Conservation (phyloP, 2,329 filamentous ascomycete species). For the Penicillium sp. region DNA sequence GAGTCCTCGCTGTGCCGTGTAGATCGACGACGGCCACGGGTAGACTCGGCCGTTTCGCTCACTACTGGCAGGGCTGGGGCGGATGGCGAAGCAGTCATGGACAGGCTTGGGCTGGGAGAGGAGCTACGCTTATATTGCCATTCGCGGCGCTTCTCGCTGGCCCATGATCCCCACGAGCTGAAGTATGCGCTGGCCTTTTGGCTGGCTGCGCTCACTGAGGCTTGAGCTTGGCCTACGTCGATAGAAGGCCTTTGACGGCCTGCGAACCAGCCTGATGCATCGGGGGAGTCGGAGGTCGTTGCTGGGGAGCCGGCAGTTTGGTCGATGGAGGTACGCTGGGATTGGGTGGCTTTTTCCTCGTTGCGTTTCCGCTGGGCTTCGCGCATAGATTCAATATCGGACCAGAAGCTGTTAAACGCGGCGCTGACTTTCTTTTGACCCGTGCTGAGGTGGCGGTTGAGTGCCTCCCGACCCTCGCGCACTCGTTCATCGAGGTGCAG, state of each 20-base stretch:
- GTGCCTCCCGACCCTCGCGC: slow-evolving; percentile 71
- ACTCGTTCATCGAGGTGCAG: slow-evolving; percentile 89
- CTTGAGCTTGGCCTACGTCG: slow-evolving; percentile 52
- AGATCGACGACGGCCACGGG: slow-evolving; percentile 30
- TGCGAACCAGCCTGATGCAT: slow-evolving; percentile 25
- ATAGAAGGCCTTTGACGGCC: slow-evolving; percentile 35
- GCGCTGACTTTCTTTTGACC: slow-evolving; percentile 83
- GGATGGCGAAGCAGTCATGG: slow-evolving; percentile 19
- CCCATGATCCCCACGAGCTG: slow-evolving; percentile 60
- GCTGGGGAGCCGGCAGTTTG: slow-evolving; percentile 23
- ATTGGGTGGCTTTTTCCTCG: slow-evolving; percentile 31
- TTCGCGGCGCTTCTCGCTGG: slow-evolving; percentile 45
- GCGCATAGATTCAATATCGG: slow-evolving; percentile 77
- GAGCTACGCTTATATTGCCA: slow-evolving; percentile 41
- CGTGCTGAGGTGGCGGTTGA: slow-evolving; percentile 83
- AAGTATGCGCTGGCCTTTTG: slow-evolving; percentile 58
- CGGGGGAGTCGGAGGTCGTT: slow-evolving; percentile 20
- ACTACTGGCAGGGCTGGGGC: slow-evolving; percentile 20
- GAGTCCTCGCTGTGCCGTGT: slow-evolving; percentile 29
- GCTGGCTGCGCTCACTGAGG: slow-evolving; percentile 50
- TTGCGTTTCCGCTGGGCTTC: slow-evolving; percentile 61
- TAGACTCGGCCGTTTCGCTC: slow-evolving; percentile 23
- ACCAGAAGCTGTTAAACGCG: slow-evolving; percentile 82
- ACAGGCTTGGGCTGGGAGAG: slow-evolving; percentile 14
- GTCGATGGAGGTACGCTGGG: slow-evolving; percentile 30